Evolutionary conservation across 257 asterid genomes (phyloP).

Genomic region (Verbena officinalis): DNA sequence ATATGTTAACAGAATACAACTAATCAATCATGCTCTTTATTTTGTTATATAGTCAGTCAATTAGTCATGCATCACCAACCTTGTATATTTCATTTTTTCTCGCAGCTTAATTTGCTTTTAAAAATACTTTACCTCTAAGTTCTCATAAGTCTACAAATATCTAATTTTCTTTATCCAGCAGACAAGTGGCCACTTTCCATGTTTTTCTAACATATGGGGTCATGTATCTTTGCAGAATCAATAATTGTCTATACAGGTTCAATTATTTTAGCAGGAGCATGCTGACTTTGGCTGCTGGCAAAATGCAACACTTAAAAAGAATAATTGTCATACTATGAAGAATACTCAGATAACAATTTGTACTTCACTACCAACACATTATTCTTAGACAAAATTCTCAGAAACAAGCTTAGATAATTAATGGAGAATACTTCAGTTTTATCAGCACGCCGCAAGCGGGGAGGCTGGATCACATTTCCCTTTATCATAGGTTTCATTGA

Average conservation of each 20-base stretch:
- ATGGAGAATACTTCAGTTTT: conserved; percentile 11
- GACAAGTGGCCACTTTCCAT: no score
- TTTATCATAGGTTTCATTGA: conserved; percentile 49
- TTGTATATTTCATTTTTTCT: neutral
- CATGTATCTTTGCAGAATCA: conserved; percentile 23
- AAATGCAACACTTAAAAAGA: conserved; percentile 15
- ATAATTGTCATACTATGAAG: conserved; percentile 8
- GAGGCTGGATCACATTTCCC: conserved; percentile 69
- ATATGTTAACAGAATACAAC: neutral
- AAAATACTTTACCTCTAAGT: neutral
- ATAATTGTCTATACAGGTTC: conserved; percentile 15
- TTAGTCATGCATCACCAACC: neutral
- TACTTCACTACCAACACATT: conserved; percentile 6
- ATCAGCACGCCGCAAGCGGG: conserved; percentile 26
- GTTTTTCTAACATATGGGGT: conserved; percentile 10
- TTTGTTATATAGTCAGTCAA: neutral
- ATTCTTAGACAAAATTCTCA: neutral
- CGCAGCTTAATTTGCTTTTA: neutral
- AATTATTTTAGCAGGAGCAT: conserved; percentile 14
- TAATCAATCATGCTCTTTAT: neutral
- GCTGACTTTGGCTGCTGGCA: conserved; percentile 38
- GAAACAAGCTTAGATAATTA: conserved; percentile 7
- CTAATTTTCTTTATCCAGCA: no score
- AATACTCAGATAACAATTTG: conserved; percentile 4
- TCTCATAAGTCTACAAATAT: no score